These are phyloP conservation scores for Ceratocystis harringtonii DNA, from an alignment of 2,329 filamentous ascomycete genomes.

Conservation along the genomic window DNA sequence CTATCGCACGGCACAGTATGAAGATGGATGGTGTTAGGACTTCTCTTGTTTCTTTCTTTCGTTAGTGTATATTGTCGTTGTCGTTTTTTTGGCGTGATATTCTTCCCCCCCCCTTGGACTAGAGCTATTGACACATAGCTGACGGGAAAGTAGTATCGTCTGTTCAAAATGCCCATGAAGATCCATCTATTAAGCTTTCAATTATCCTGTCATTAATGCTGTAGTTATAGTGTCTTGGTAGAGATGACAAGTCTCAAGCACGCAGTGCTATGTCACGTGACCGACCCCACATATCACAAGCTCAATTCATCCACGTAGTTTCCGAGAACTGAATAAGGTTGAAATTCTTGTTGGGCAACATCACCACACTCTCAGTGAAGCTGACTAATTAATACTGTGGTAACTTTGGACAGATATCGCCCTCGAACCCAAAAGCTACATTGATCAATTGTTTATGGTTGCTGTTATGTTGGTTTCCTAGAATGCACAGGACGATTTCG, in stretches of 20 bases:
- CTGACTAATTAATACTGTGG: too few relatives aligned
- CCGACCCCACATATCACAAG: neutral
- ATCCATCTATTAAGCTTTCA: neutral
- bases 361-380: neutral
- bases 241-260: neutral
- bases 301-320: neutral
- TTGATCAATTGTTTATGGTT: neutral
- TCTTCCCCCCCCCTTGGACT: neutral
- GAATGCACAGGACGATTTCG: constrained; percentile 23
- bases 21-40: neutral
- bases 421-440: neutral
- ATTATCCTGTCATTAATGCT: neutral
- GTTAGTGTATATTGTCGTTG: neutral
- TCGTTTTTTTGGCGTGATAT: neutral
- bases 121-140: neutral
- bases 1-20: too few relatives aligned
- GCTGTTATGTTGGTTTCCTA: neutral
- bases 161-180: neutral
- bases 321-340: too few relatives aligned
- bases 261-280: neutral
- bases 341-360: neutral
- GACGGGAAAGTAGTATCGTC: neutral
- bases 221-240: neutral
- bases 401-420: neutral
- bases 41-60: neutral